Conservation (phyloP, 176 grass and related monocot genomes). For the Aechmea fasciata region DNA sequence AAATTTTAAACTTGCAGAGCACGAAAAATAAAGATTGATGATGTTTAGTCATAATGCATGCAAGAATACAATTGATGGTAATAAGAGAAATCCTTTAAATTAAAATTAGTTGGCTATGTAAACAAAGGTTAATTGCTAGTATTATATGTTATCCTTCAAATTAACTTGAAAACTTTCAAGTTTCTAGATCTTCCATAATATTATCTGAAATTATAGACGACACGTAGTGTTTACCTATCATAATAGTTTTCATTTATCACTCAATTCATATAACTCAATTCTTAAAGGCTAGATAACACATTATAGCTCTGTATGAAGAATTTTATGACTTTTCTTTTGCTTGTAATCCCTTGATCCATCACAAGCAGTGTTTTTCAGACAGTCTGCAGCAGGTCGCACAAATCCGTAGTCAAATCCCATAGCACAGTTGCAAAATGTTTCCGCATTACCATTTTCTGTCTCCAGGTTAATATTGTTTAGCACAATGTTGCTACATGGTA, state of each 20-base stretch:
- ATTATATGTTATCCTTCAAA: background rate
- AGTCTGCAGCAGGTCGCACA: conserved; percentile 57
- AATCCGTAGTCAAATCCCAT: conserved; percentile 46
- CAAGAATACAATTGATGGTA: background rate
- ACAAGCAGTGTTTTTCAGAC: conserved; percentile 47
- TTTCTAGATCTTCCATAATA: background rate
- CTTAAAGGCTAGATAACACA: background rate
- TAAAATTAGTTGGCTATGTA: background rate
- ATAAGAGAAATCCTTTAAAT: background rate
- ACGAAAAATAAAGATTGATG: background rate
- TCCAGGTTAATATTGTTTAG: conserved; percentile 57
- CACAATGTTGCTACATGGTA: conserved; percentile 63
- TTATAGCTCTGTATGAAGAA: background rate
- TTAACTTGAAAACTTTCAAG: background rate
- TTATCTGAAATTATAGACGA: background rate
- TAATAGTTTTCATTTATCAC: background rate
- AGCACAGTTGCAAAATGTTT: conserved; percentile 77
- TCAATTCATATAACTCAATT: background rate
- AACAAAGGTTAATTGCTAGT: background rate
- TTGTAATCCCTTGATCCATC: background rate
- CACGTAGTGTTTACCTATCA: background rate
- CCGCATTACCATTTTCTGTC: conserved; percentile 29
- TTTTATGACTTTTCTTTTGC: background rate
- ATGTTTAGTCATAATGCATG: background rate
- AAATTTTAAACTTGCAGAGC: background rate